phyloP scores from a whole-genome alignment of 2,329 filamentous ascomycete genomes.

The Colletotrichum tropicale region DNA sequence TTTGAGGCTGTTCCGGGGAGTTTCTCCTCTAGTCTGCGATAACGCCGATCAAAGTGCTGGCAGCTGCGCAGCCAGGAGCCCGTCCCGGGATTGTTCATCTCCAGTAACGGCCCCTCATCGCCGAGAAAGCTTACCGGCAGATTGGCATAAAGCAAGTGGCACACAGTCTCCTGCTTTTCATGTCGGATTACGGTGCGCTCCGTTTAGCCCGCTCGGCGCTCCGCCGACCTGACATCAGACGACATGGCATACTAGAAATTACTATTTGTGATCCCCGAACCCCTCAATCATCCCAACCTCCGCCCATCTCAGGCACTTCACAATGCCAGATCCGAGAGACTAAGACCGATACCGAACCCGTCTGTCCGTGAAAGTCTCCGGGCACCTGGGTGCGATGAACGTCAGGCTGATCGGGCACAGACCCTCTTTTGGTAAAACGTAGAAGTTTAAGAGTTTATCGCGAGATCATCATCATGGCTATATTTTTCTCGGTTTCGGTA shows the following conservation, averaged over 20 bases:
- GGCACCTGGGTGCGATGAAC: neutral
- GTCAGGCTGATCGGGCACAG: neutral
- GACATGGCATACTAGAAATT: neutral
- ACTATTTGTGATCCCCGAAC: neutral
- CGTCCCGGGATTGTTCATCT: neutral
- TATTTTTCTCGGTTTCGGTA: neutral
- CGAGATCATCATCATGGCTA: neutral
- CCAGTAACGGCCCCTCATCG: neutral
- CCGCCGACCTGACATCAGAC: neutral
- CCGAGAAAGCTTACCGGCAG: neutral
- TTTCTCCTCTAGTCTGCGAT: neutral
- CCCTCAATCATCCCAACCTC: neutral
- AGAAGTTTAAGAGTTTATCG: neutral
- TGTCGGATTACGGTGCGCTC: neutral
- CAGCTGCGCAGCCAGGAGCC: neutral
- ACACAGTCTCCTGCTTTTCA: neutral
- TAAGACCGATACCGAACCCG: neutral
- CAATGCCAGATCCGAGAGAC: neutral
- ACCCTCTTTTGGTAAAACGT: neutral
- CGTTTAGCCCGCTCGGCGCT: neutral
- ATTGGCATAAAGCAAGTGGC: neutral
- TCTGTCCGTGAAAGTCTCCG: neutral
- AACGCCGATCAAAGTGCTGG: neutral
- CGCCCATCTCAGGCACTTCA: neutral
- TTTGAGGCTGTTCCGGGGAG: neutral